Conservation (phyloP, 495 filamentous ascomycete species). For the Penicillium cosmopolitanum region DNA sequence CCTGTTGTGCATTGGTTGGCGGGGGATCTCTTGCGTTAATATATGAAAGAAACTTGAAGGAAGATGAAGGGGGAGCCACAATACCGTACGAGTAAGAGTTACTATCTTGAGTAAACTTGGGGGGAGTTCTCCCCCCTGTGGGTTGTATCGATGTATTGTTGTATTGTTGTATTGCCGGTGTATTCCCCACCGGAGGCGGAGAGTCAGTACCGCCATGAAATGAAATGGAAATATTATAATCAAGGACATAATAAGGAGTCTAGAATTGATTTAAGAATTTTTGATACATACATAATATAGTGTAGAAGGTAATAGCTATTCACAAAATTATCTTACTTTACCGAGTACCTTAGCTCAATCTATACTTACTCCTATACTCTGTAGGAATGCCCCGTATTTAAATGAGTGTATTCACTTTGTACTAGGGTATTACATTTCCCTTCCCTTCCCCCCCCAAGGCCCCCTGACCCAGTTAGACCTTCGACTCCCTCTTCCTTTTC, state of each 20-base stretch:
- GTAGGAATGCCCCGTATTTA: no score
- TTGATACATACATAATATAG: no score
- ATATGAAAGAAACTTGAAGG: neutral
- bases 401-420: neutral
- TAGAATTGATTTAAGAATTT: no score
- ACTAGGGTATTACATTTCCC: conserved; percentile 16
- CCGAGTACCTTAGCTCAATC: no score
- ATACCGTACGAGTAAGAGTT: no score
- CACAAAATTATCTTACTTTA: no score
- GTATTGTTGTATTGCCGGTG: conserved; percentile 7
- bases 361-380: no score
- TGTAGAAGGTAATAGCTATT: no score
- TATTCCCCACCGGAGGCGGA: conserved; percentile 8
- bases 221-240: no score
- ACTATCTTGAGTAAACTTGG: no score
- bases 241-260: no score
- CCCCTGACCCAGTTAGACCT: conserved; percentile 18
- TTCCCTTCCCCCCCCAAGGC: neutral
- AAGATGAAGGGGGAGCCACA: conserved; percentile 1
- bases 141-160: conserved; percentile 3
- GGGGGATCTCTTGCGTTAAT: neutral
- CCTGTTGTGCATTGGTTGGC: neutral
- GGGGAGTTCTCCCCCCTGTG: no score
- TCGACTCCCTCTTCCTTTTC: conserved; percentile 19
- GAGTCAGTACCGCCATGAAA: neutral